Base-by-base conservation (phyloP, 2,329 filamentous ascomycete genomes). In the Paraphoma chrysanthemicola region DNA sequence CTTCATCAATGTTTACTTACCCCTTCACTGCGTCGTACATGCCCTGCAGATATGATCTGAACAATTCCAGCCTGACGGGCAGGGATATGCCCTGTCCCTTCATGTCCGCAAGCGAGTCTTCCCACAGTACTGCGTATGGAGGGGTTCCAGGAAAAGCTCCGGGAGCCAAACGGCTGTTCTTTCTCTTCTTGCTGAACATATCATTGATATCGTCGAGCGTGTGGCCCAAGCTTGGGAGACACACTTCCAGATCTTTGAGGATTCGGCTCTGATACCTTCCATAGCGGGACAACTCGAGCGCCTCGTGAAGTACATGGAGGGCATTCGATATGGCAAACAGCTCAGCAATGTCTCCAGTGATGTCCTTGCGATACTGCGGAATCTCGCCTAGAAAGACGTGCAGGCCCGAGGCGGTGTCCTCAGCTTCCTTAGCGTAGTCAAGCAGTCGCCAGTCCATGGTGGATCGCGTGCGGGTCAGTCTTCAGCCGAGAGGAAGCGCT, bases 251-350 rank as follows among this genome's bases (percentile, higher is more conserved):
- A 63, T 87, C 84, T 12, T 75, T 67, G 17, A 77, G 64, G 48
- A 85, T 80, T 43, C 71, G 69, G 44, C 57, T 61, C n/a, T 68
- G 61, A 44, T 63, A 66, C 53, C 67, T 67, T 16, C 71, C 75
- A 67, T 79, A 78, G 14, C 69, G 74, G 29, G 75, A 74, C 54
- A 77, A 70, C 12, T 75, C 73, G 30, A 82, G 71, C 29, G 79
- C 71, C 48, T 76, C 75, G 42, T 83, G 78, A 39, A 88, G 72
- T 42, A 74, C 75, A 44, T 80, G 79, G 23, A 88, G 74, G 8
- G 76, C 77, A 46, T 80, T 77, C 53, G 83, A 83, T 68, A 87
- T 82, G 49, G 79, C 78, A 66, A 83, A 86, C 23, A 87, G 78
- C 57, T 85, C 79, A 52, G 82, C 79, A 50, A 87, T 83, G 29